These are phyloP conservation scores for Perilla frutescens DNA, from an alignment of 257 asterid species.

Conservation along the genomic window DNA sequence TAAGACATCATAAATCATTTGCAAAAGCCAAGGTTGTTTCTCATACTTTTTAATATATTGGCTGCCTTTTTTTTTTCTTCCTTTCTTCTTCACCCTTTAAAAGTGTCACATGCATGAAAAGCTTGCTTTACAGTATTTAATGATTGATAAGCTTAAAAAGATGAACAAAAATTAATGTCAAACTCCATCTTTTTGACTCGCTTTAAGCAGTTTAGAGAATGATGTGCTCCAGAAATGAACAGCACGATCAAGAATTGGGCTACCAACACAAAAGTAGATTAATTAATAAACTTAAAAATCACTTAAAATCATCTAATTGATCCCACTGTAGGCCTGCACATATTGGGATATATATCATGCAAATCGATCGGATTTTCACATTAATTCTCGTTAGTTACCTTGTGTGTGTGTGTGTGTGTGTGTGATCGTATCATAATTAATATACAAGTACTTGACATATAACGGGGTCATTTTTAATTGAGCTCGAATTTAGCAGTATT, in stretches of 20 bases:
- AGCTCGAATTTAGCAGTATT: no score
- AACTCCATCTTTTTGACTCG: slow-evolving; percentile 33
- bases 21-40: slow-evolving; percentile 29
- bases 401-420: no score
- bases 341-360: background rate
- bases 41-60: background rate
- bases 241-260: background rate
- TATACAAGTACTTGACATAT: no score
- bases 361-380: no score
- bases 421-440: no score
- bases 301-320: background rate
- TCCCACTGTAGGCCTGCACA: background rate
- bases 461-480: no score
- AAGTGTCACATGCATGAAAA: slow-evolving; percentile 49
- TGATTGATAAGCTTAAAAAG: slow-evolving; percentile 29
- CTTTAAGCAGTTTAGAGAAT: slow-evolving; percentile 27
- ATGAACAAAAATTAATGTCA: slow-evolving; percentile 35
- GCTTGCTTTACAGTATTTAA: slow-evolving; percentile 29
- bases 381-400: no score
- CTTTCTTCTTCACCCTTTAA: background rate
- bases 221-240: slow-evolving; percentile 14
- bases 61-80: background rate
- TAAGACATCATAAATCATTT: slow-evolving; percentile 23
- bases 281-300: background rate
- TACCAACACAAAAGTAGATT: background rate